Base-by-base conservation (phyloP, 306 rosid genomes). In the Lotus japonicus region DNA sequence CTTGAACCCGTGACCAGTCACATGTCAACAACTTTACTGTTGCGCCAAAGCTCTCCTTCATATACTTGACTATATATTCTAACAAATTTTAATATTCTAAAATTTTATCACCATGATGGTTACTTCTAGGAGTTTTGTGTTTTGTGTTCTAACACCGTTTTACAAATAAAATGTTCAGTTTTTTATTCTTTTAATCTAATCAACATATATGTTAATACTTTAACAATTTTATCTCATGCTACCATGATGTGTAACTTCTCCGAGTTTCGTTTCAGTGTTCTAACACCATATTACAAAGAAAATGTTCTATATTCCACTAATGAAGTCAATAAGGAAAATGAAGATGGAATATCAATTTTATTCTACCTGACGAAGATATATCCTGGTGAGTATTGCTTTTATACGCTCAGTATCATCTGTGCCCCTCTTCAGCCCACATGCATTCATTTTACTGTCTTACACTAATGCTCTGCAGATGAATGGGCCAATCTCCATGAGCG, bases 91-190 rank as follows among this genome's bases (percentile, higher is more conserved):
- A 50, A 21, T 38, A 10, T 49, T 61, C 11, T 14, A 14, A 73
- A 48, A 48, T 14, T 48, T 60, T 56, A 19, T 35, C 58, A 51
- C 50, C 50, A 45, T 72, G 63, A 61, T 14, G 13, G 66, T 43
- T 66, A 67, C 65, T 53, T 77, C 64, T 68, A 14, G 70, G 79
- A 44, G 46, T 67, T 70, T 43, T 80, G 50, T 21, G 65, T 68
- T 68, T 70, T 90, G 99, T 87, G 99, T 94, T 88, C 79, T 94
- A 78, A 94, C 99, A 63, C 99, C 97, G 0, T 94, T 88, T 78
- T 94, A 71, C 88, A 88, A 81, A 74, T 97, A 94, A 83, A 85
- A 81, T 56, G 97, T 90, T 38, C 11, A 7, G 11, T 38, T 0
- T 1, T 38, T 38, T 11, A 38, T 38, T 38, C 7, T 0, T 35